phyloP scores from a whole-genome alignment of 73 alveolate species.

The Paramecium tetraurelia region DNA sequence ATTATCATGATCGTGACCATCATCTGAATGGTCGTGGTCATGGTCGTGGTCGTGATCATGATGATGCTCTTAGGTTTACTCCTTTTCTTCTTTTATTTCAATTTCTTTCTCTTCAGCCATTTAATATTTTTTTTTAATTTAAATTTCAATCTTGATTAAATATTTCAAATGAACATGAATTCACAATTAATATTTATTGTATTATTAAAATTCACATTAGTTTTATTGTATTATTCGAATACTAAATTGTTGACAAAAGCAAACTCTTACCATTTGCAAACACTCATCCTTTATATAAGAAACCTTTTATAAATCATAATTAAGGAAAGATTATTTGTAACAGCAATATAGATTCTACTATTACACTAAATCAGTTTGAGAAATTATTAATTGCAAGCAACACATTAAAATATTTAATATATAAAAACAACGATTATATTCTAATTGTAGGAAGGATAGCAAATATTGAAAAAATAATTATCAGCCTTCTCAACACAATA shows the following conservation, averaged over 20 bases:
- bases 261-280: no score
- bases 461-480: not conserved
- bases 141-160: conserved; percentile 9
- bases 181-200: not conserved
- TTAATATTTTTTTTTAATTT: not conserved
- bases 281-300: not conserved
- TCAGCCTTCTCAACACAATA: not conserved
- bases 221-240: not conserved
- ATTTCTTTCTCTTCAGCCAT: conserved; percentile 15
- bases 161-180: not conserved
- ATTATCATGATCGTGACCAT: conserved; percentile 65
- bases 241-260: no score
- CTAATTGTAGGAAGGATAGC: not conserved
- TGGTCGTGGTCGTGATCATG: conserved; percentile 59
- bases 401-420: not conserved
- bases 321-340: no score
- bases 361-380: not conserved
- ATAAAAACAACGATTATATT: not conserved
- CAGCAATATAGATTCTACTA: no score
- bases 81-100: conserved; percentile 7
- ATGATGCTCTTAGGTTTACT: not conserved
- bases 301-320: no score
- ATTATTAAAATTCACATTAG: not conserved
- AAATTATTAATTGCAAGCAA: not conserved
- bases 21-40: conserved; percentile 57